Base-by-base conservation (phyloP, 805 yeast species). In the Barnettozyma vustinii region DNA sequence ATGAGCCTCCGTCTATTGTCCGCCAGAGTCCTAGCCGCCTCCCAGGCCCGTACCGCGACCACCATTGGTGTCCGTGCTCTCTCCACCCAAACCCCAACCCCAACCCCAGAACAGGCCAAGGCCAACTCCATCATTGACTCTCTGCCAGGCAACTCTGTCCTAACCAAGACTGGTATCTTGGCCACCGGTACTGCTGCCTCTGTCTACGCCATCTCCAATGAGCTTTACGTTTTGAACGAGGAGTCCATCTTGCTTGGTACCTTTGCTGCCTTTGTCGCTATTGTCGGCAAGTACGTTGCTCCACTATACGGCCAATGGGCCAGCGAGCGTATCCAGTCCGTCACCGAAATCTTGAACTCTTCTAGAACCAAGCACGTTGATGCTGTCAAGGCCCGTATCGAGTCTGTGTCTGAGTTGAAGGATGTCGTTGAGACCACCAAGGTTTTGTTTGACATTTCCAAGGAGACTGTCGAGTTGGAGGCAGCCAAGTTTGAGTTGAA, bases 261-360 rank as follows among this genome's bases (percentile, higher is more conserved):
- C 53, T 94, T 94, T 71, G 69, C 81, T 51, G 85, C 87, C 54
- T 85, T 92, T 70, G 69, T 83, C 56, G 83, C 77, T 56, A 75
- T 90, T 61, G 75, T 81, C 60, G 87, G 91, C 65, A 92, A 91
- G 77, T 81, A 84, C 61, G 84, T 87, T 62, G 97, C 96, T 53
- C 99, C 99, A 64, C 79, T 86, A 66, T 94, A 91, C 78, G 88
- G 88, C 63, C 94, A 87, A 65, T 88, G 92, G 84, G 98, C 98
- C 51, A 85, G 84, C 63, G 83, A 84, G 48, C 86, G 89, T 77
- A 76, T 88, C 69, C 79, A 81, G 72, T 82, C 84, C 68, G 89
- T 94, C 67, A 77, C 83, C 64, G 84, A 79, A 56, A 77, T 90
- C 59, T 81, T 92, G 72, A 87, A 88, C 74, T 78, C 83, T 52